Evolutionary conservation across 805 yeast genomes (phyloP).

Genomic region (Kregervanrija delftensis): DNA sequence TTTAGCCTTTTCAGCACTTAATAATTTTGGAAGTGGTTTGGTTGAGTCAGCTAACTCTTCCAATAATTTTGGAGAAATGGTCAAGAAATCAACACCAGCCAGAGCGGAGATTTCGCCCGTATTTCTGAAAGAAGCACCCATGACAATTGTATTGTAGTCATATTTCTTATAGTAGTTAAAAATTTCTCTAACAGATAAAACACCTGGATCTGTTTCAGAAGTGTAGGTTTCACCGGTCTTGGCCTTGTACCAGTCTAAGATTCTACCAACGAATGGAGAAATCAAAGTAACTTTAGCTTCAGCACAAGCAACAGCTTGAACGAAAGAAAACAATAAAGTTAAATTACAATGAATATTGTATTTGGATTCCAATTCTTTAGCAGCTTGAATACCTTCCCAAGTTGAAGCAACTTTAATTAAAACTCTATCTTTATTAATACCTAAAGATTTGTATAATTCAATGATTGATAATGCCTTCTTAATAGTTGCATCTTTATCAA

Average conservation of each 20-base stretch:
- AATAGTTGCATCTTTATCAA: conserved; percentile 89
- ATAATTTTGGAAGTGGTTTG: conserved; percentile 73
- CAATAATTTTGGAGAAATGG: conserved; percentile 88
- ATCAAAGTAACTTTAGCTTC: conserved; percentile 94
- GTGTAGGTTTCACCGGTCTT: conserved; percentile 82
- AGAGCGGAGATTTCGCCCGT: conserved; percentile 89
- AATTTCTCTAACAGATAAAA: conserved; percentile 75
- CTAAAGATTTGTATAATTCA: conserved; percentile 74
- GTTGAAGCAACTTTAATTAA: conserved; percentile 96
- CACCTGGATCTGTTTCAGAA: conserved; percentile 92
- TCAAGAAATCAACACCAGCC: conserved; percentile 95
- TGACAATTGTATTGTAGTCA: conserved; percentile 94
- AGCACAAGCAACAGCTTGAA: conserved; percentile 98
- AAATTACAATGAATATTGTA: conserved; percentile 91
- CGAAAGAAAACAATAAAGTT: conserved; percentile 90
- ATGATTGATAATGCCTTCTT: conserved; percentile 91
- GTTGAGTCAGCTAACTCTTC: conserved; percentile 78
- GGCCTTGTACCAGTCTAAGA: conserved; percentile 97
- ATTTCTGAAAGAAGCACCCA: conserved; percentile 99
- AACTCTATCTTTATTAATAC: conserved; percentile 83
- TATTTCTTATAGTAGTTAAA: conserved; percentile 97
- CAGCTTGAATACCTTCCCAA: conserved; percentile 99
- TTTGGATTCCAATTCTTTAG: conserved; percentile 86
- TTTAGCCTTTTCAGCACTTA: conserved; percentile 62
- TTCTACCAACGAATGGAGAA: conserved; percentile 99